Percentiles rank a stretch among this genome's conserved stretches.
Evolutionary conservation across 2,329 filamentous ascomycete species (phyloP).

Genomic region (Arthrobotrys pseudoclavata): DNA sequence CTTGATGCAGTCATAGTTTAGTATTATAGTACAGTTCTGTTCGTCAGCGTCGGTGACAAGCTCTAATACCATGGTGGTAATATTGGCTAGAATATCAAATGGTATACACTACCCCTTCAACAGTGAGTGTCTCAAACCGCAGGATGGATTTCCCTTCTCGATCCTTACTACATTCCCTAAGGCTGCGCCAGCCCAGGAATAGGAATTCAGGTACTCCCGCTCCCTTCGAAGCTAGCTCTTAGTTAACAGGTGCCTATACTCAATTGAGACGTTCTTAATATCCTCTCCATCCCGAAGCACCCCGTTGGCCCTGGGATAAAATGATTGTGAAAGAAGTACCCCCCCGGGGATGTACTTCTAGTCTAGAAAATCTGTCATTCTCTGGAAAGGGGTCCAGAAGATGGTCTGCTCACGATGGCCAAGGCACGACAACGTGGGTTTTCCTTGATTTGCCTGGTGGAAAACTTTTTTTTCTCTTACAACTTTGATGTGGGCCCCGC

Average conservation of each 20-base stretch:
- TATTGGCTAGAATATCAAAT: conserved; percentile 34
- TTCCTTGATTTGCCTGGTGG: conserved; percentile 44
- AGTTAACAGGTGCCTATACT: conserved; percentile 16
- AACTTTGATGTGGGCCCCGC: conserved; percentile 45
- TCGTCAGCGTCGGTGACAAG: conserved; percentile 27
- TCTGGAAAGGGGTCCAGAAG: conserved; percentile 23
- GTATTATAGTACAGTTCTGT: conserved; percentile 33
- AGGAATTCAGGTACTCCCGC: conserved; percentile 58
- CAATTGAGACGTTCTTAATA: conserved; percentile 8
- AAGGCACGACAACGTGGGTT: conserved; percentile 33
- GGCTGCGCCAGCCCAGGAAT: conserved; percentile 59
- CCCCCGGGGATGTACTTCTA: conserved; percentile 42
- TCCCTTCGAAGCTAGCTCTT: conserved; percentile 8
- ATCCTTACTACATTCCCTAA: conserved; percentile 23
- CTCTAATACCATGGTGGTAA: conserved; percentile 21
- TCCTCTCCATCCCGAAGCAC: conserved; percentile 10
- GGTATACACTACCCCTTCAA: neutral
- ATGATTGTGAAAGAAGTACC: conserved; percentile 42
- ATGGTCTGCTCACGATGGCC: conserved; percentile 23
- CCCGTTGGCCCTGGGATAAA: conserved; percentile 21
- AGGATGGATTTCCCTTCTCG: conserved; percentile 39
- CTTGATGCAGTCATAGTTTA: conserved; percentile 45
- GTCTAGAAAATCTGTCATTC: conserved; percentile 26
- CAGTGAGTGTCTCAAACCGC: conserved; percentile 21
- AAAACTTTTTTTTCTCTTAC: conserved; percentile 37